Conservation (phyloP, 2,329 filamentous ascomycete genomes). For the Periglandula ipomoeae region DNA sequence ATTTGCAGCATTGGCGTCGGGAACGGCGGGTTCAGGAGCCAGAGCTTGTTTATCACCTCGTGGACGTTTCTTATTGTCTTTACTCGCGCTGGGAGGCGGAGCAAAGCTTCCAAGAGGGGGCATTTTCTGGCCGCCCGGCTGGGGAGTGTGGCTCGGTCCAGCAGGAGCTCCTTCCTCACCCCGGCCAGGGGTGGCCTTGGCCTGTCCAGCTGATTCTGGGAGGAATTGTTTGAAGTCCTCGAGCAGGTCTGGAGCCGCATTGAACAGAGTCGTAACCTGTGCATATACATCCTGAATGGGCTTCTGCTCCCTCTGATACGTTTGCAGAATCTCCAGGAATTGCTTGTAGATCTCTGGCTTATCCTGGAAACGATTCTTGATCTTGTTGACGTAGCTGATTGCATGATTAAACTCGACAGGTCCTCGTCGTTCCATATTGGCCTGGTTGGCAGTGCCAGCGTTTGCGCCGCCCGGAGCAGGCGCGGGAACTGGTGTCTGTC, state of each 20-base stretch:
- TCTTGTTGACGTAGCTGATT: conserved; percentile 99
- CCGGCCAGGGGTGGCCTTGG: conserved; percentile 43
- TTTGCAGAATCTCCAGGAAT: conserved; percentile 95
- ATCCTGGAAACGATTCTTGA: conserved; percentile 97
- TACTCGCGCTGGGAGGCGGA: conserved; percentile 67
- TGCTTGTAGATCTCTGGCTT: conserved; percentile 99
- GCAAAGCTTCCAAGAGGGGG: conserved; percentile 94
- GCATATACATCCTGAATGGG: conserved; percentile 98
- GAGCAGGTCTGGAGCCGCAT: conserved; percentile 82
- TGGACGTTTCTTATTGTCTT: conserved; percentile 84
- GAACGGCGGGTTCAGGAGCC: conserved; percentile 34
- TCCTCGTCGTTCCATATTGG: conserved; percentile 71
- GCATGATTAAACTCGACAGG: conserved; percentile 99
- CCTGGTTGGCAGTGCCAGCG: conserved; percentile 48
- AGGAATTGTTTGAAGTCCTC: conserved; percentile 99
- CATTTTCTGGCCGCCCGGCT: conserved; percentile 61
- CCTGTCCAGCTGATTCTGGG: conserved; percentile 64
- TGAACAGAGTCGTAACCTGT: conserved; percentile 91
- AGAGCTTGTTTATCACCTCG: conserved; percentile 48
- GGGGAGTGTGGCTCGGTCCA: conserved; percentile 44
- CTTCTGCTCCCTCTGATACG: conserved; percentile 95
- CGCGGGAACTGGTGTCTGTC: conserved; percentile 48
- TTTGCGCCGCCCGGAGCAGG: conserved; percentile 50
- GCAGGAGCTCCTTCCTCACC: conserved; percentile 43
- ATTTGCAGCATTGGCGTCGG: conserved; percentile 31